Conservation (phyloP, 1,284 basidiomycete genomes). For the Papiliotrema nemorosa region DNA sequence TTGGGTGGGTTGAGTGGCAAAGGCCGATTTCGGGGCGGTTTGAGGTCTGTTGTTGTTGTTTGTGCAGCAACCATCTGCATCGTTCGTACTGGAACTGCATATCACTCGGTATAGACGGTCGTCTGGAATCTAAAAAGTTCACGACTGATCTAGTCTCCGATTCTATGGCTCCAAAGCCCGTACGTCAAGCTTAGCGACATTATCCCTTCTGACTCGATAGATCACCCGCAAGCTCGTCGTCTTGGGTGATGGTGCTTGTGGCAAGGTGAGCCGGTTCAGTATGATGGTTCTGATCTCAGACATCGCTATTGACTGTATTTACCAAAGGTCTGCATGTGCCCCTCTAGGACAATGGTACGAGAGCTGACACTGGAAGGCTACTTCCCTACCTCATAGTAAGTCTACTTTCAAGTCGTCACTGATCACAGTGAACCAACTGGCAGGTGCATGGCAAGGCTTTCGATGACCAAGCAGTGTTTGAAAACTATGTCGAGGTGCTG, state of each 20-base stretch:
- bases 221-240: slow-evolving; percentile 71
- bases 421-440: slow-evolving; percentile 71
- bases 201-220: slow-evolving; percentile 16
- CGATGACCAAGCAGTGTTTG: slow-evolving; percentile 57
- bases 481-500: slow-evolving; percentile 86
- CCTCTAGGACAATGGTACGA: not conserved
- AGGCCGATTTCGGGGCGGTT: too few species aligned
- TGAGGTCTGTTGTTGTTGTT: too few species aligned
- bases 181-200: not conserved
- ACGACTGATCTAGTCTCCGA: too few species aligned
- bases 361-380: slow-evolving; percentile 3
- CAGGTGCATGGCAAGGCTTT: slow-evolving; percentile 8
- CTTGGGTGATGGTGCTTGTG: slow-evolving; percentile 89
- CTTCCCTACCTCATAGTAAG: slow-evolving; percentile 40
- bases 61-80: too few species aligned
- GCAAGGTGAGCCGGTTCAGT: slow-evolving; percentile 50
- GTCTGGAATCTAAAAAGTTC: too few species aligned
- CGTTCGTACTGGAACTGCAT: too few species aligned
- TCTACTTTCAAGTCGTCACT: not conserved
- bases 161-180: slow-evolving; percentile 8
- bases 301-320: slow-evolving; percentile 57
- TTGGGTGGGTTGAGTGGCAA: too few species aligned
- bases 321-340: slow-evolving; percentile 32
- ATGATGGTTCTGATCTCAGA: slow-evolving; percentile 56
- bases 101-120: too few species aligned